A percentile compares a stretch with the other conserved stretches of the same genome.
Evolutionary conservation across 176 grass and related monocot genomes (phyloP).

Genomic region (Triticum dicoccoides): DNA sequence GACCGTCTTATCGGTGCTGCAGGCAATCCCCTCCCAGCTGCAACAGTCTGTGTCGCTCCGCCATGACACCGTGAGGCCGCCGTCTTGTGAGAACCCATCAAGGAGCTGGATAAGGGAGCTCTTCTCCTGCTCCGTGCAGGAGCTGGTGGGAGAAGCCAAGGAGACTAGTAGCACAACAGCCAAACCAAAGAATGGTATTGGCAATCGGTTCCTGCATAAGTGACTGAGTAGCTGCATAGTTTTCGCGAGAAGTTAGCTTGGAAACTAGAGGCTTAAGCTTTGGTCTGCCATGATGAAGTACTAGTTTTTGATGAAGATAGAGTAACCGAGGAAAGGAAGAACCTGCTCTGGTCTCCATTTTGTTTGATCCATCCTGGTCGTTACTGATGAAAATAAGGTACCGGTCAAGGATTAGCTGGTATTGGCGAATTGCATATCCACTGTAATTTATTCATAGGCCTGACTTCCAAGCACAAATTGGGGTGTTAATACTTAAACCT

Average conservation of each 20-base stretch:
- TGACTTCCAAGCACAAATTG: neutral
- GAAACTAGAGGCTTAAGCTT: neutral
- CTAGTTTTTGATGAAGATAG: too few species aligned
- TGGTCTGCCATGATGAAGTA: neutral
- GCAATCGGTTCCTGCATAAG: neutral
- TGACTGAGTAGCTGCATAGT: neutral
- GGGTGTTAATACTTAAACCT: too few species aligned
- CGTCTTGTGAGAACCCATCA: neutral
- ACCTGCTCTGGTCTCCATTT: too few species aligned
- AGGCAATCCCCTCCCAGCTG: slow-evolving; percentile 43
- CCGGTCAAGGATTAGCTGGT: neutral
- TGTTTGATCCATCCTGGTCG: neutral
- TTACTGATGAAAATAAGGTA: neutral
- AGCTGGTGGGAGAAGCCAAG: neutral
- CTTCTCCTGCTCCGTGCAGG: slow-evolving; percentile 31
- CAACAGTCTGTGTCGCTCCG: slow-evolving; percentile 27
- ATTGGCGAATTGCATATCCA: neutral
- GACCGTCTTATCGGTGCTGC: neutral
- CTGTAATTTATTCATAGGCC: neutral
- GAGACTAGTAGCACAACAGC: neutral
- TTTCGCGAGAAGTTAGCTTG: neutral
- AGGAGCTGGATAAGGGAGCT: slow-evolving; percentile 32
- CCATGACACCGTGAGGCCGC: neutral
- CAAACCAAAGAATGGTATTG: neutral
- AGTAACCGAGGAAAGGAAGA: too few species aligned